Evolutionary conservation across 2,329 filamentous ascomycete species (phyloP), one percentile per base, ranked within the genome.

Genomic region (Macrophomina tecta): DNA sequence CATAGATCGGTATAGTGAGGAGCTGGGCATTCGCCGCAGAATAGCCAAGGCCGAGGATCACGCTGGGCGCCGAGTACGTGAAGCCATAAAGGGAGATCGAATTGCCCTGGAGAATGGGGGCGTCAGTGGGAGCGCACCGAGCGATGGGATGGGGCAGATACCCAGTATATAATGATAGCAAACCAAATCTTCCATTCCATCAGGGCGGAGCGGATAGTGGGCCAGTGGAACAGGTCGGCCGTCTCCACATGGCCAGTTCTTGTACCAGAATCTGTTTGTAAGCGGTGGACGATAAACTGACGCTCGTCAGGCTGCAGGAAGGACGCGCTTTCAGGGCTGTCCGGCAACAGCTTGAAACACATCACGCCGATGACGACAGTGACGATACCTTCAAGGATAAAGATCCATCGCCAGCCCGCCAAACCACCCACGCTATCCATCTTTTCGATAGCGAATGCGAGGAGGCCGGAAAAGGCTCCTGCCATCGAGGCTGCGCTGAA

Each of bases 401-500:
- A 70, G 56, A 66, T 65, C 72, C 73, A 75, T 0, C 72, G 66
- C 75, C 75, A 77, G 3, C 74, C 75, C 34, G 70, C 65, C 0
- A 74, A 65, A 45, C 74, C 85, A 8, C 79, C 80, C 7, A 82
- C 80, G 36, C 80, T 80, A 73, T 90, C 87, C 56, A 88, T 82
- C 70, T 90, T 89, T 51, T 78, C 80, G 72, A 89, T 89, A 61
- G 65, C 73, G 69, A 52, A 82, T 5, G 83, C 85, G 0, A 89
- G 77, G 11, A 89, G 74, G 2, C 85, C 85, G 16, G 84, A 85
- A 72, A 88, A 87, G 1, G 86, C 85, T 23, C 84, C 84, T 0
- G 85, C 84, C 9, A 86, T 74, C 11, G 83, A 81, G 28, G 83
- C 80, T 58, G 83, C 81, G 63, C 83, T 84, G 72, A 83, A 87